Percentiles rank a stretch among this genome's conserved stretches.
phyloP scores from a whole-genome alignment of 805 yeast species.

The Tetrapisispora phaffii region DNA sequence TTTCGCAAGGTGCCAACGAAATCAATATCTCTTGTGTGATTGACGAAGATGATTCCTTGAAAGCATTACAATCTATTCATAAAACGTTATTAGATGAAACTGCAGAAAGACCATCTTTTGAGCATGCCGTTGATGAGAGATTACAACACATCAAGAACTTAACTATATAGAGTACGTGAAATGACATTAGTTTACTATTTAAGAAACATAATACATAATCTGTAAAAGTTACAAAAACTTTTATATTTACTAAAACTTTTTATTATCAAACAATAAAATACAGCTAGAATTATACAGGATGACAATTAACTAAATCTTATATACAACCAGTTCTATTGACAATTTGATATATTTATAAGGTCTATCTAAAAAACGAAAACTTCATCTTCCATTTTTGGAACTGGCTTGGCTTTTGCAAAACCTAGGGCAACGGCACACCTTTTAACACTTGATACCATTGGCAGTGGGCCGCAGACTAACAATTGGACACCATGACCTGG shows the following conservation, averaged over 20 bases:
- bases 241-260: too few species aligned
- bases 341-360: background rate
- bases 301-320: too few species aligned
- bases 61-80: constrained; percentile 81
- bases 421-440: constrained; percentile 69
- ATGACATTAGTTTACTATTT: background rate
- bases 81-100: constrained; percentile 53
- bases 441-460: constrained; percentile 79
- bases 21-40: constrained; percentile 94
- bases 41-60: constrained; percentile 67
- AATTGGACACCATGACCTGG: constrained; percentile 44
- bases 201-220: background rate
- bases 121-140: constrained; percentile 35
- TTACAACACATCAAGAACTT: constrained; percentile 37
- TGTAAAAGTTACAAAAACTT: background rate
- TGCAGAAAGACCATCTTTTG: constrained; percentile 18
- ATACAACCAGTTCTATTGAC: background rate
- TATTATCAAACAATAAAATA: too few species aligned
- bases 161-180: constrained; percentile 10
- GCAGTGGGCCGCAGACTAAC: constrained; percentile 89
- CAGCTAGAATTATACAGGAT: too few species aligned
- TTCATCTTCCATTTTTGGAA: constrained; percentile 83
- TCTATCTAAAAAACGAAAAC: constrained; percentile 65
- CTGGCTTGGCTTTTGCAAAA: constrained; percentile 74
- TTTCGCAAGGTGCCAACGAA: constrained; percentile 96